Evolutionary conservation across 768 basidiomycete species (phyloP), one percentile per base, ranked within the genome.

Genomic region (Mycena galericulata): DNA sequence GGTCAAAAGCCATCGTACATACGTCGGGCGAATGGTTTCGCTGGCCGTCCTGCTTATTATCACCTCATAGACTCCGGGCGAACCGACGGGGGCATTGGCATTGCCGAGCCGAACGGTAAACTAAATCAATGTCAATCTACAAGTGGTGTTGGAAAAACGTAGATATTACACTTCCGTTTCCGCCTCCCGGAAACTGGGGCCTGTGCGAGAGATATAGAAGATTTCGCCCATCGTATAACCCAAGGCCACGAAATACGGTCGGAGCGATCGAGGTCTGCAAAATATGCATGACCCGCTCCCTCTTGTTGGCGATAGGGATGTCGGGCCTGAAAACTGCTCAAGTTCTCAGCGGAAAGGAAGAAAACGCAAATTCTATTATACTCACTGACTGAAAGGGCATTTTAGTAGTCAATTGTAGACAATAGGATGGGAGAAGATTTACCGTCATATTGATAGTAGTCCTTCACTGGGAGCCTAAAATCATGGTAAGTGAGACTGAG

Each of bases 151-250:
- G 1, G 3, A 24, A 38, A 8, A 43, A 46, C 1, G 27, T 55
- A 66, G 61, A 63, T 29, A 22, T 46, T 46, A 63, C 79, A 54
- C 50, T 38, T 72, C 74, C 75, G 2, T 74, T 64, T 15, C 78
- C 78, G 0, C 80, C 78, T 20, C 70, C 74, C 22, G 72, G 34
- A 12, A 82, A 73, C 2, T 77, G 55, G 4, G 85, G 76, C 0
- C 40, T 58, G 0, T 61, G 70, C 0, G 82, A 78, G 0, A 83
- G 76, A 40, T 84, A 89, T 0, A 85, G 72, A 0, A 87, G 81
- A 0, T 79, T 78, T 5, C 78, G 77, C 0, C 86, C 83, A 55
- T 89, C 87, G 61, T 85, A 89, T 6, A 88, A 71, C 4, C 80
- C 76, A 17, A 79, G 81, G 0, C 85, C 85, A 15, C 72, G 78